Conservation (phyloP, 495 filamentous ascomycete genomes). For the Hypoxylon subgilvum region DNA sequence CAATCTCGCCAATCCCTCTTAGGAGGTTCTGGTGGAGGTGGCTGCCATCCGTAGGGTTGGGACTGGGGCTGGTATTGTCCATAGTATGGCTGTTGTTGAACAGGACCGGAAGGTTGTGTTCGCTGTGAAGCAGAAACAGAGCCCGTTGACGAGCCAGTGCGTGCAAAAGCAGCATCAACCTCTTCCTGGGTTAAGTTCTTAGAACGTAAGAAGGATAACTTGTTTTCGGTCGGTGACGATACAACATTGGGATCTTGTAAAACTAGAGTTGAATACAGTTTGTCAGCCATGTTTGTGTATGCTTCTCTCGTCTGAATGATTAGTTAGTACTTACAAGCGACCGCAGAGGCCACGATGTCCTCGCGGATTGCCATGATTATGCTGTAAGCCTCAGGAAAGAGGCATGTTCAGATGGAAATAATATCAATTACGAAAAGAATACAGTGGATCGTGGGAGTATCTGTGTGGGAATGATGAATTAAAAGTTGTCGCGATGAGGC, state of each 20-base stretch:
- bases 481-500: slow-evolving; percentile 26
- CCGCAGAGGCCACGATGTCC: slow-evolving; percentile 82
- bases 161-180: slow-evolving; percentile 80
- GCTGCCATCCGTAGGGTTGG: slow-evolving; percentile 68
- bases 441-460: background rate
- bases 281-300: slow-evolving; percentile 24
- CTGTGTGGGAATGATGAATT: background rate
- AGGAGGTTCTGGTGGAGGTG: slow-evolving; percentile 71
- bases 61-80: slow-evolving; percentile 68
- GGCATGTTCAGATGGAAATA: slow-evolving; percentile 26
- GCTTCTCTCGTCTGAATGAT: slow-evolving; percentile 36
- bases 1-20: slow-evolving; percentile 95
- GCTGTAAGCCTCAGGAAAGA: slow-evolving; percentile 14
- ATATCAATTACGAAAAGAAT: background rate
- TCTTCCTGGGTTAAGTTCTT: slow-evolving; percentile 98
- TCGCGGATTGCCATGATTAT: slow-evolving; percentile 77
- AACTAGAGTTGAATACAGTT: slow-evolving; percentile 58
- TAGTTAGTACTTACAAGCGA: slow-evolving; percentile 64
- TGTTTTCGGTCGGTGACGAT: slow-evolving; percentile 88
- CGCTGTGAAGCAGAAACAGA: slow-evolving; percentile 56
- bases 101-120: slow-evolving; percentile 42
- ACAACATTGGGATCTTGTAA: slow-evolving; percentile 91
- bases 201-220: slow-evolving; percentile 89
- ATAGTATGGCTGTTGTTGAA: slow-evolving; percentile 70
- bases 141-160: slow-evolving; percentile 64